phyloP scores from a whole-genome alignment of 306 rosid species.

The Cucurbita pepo region DNA sequence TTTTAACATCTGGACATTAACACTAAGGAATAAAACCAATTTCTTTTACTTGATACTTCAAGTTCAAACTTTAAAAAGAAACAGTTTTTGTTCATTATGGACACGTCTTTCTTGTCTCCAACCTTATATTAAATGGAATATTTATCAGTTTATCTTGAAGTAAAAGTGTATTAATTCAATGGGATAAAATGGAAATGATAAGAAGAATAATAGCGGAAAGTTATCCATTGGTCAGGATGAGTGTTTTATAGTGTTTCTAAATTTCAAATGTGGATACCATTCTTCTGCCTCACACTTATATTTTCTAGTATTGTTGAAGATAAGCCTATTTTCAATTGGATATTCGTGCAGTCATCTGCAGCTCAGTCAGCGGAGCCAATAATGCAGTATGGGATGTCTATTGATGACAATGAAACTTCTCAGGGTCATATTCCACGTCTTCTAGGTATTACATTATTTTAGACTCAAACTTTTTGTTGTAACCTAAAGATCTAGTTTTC shows the following conservation, averaged over 20 bases:
- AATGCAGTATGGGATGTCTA: conserved; percentile 71
- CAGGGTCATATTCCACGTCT: conserved; percentile 89
- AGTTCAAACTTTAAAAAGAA: background rate
- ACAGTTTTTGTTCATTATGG: background rate
- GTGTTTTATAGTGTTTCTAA: background rate
- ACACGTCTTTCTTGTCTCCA: background rate
- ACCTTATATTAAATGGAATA: background rate
- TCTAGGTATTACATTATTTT: conserved; percentile 44
- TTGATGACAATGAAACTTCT: conserved; percentile 43
- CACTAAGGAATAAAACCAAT: background rate
- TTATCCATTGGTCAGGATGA: background rate
- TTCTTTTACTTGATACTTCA: background rate
- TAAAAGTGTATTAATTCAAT: background rate
- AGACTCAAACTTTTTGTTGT: conserved; percentile 1
- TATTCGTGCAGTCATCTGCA: conserved; percentile 54
- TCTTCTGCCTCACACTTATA: background rate
- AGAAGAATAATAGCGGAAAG: background rate
- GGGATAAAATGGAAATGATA: background rate
- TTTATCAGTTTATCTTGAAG: background rate
- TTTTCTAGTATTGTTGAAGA: background rate
- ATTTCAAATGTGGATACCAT: background rate
- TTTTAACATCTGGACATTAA: background rate
- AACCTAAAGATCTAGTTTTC: background rate
- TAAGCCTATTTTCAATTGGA: conserved; percentile 11
- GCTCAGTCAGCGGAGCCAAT: conserved; percentile 65